phyloP scores from a whole-genome alignment of 1,139 yeast species.

The Wickerhamomyces sp. region DNA sequence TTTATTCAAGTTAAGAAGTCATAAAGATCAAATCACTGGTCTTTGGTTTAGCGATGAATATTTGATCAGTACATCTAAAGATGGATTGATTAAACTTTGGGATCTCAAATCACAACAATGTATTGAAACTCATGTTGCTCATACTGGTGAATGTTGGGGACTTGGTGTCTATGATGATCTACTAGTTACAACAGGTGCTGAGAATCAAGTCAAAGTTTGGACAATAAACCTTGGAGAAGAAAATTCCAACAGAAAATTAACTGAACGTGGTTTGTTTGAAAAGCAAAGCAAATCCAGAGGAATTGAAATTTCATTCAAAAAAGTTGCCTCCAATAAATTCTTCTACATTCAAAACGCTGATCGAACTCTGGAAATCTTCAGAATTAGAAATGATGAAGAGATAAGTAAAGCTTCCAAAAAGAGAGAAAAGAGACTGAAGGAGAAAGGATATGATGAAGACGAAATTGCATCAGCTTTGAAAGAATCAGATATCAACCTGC shows the following conservation, averaged over 20 bases:
- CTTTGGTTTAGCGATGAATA: constrained; percentile 59
- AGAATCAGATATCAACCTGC: constrained; percentile 52
- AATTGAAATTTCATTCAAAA: constrained; percentile 50
- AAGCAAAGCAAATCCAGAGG: constrained; percentile 81
- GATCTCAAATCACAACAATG: constrained; percentile 86
- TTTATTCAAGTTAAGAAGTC: constrained; percentile 78
- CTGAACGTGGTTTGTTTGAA: constrained; percentile 62
- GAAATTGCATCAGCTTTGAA: constrained; percentile 52
- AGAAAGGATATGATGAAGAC: constrained; percentile 60
- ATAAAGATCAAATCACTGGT: constrained; percentile 85
- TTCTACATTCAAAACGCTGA: constrained; percentile 76
- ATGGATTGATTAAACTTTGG: constrained; percentile 91
- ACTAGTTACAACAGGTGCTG: constrained; percentile 69
- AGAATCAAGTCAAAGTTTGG: constrained; percentile 86
- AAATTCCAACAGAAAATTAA: constrained; percentile 45
- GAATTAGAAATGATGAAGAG: constrained; percentile 76
- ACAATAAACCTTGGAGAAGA: constrained; percentile 47
- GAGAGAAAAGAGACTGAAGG: constrained; percentile 73
- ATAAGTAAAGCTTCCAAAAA: constrained; percentile 71
- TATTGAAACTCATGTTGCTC: constrained; percentile 92
- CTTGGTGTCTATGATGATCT: constrained; percentile 45
- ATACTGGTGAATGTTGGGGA: constrained; percentile 90
- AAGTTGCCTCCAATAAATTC: constrained; percentile 38
- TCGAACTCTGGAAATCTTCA: constrained; percentile 74
- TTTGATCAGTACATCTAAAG: constrained; percentile 75